Percentiles rank a stretch among this genome's conserved stretches.
Evolutionary conservation across 352 stramenopile genomes (phyloP).

Genomic region (Phytophthora rubi): DNA sequence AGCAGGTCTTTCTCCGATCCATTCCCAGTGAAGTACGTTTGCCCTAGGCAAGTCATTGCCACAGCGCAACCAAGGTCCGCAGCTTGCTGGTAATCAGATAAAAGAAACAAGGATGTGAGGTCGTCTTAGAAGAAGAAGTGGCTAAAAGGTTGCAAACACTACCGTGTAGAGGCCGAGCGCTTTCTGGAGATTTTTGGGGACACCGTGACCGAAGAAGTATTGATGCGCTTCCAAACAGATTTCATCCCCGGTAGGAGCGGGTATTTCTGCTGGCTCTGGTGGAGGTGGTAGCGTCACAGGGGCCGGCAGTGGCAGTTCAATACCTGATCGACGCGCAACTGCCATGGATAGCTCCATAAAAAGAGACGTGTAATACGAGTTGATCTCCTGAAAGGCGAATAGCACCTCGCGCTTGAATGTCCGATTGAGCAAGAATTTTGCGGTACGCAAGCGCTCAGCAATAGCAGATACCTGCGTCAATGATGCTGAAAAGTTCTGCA

Average conservation of each 20-base stretch:
- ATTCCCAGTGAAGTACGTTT: constrained; percentile 60
- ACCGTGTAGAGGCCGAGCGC: constrained; percentile 69
- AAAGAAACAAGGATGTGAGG: constrained; percentile 7
- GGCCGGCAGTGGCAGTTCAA: constrained; percentile 58
- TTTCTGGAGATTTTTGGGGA: constrained; percentile 41
- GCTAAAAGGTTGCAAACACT: background rate
- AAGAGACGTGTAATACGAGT: constrained; percentile 83
- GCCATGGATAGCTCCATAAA: constrained; percentile 87
- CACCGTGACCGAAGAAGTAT: constrained; percentile 68
- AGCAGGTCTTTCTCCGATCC: constrained; percentile 62
- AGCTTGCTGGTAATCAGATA: constrained; percentile 42
- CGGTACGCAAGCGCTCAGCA: constrained; percentile 55
- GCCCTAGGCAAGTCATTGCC: constrained; percentile 68
- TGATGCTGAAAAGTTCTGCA: constrained; percentile 80
- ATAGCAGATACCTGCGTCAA: constrained; percentile 63
- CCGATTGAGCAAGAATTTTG: constrained; percentile 80
- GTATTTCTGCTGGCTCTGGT: constrained; percentile 18
- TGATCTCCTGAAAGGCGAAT: constrained; percentile 88
- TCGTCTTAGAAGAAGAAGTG: background rate
- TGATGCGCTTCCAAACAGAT: constrained; percentile 71
- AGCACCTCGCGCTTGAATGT: constrained; percentile 78
- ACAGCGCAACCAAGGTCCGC: constrained; percentile 47
- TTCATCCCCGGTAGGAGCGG: constrained; percentile 22
- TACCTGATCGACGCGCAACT: constrained; percentile 55
- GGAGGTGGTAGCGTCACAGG: constrained; percentile 27